A percentile compares a stretch with the other conserved stretches of the same genome.
Evolutionary conservation across 768 basidiomycete genomes (phyloP).

Genomic region (Mycena floridula): DNA sequence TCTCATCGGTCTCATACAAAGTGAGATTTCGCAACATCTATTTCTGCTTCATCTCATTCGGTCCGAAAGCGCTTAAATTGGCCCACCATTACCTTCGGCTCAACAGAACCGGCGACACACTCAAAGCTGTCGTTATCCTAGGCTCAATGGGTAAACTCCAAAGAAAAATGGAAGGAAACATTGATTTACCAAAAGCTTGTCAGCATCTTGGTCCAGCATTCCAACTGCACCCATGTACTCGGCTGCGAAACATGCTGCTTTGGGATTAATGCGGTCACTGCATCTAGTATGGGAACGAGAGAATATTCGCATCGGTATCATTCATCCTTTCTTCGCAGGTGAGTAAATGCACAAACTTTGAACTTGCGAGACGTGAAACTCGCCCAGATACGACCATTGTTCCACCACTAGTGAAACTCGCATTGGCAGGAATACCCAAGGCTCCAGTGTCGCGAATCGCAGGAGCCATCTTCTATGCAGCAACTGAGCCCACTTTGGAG

Average conservation of each 20-base stretch:
- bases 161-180: too few species aligned
- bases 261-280: slow-evolving; percentile 25
- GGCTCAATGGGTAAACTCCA: slow-evolving; percentile 27
- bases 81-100: slow-evolving; percentile 23
- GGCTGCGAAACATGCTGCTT: slow-evolving; percentile 25
- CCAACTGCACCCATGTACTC: slow-evolving; percentile 21
- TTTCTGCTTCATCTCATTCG: not conserved
- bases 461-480: slow-evolving; percentile 23
- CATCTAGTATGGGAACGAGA: slow-evolving; percentile 9
- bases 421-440: slow-evolving; percentile 21
- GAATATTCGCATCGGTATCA: slow-evolving; percentile 17
- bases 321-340: slow-evolving; percentile 28
- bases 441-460: slow-evolving; percentile 24
- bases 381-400: slow-evolving; percentile 21
- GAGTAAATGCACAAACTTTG: not conserved
- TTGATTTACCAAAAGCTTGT: too few species aligned
- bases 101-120: slow-evolving; percentile 7
- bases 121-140: slow-evolving; percentile 25
- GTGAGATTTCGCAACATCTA: slow-evolving; percentile 8
- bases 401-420: slow-evolving; percentile 4
- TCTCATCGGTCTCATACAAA: slow-evolving; percentile 22
- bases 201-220: slow-evolving; percentile 24
- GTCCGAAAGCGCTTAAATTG: slow-evolving; percentile 20
- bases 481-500: slow-evolving; percentile 16
- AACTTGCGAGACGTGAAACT: not conserved